Percentiles rank a stretch among this genome's conserved stretches.
Evolutionary conservation across 495 filamentous ascomycete genomes (phyloP).

Genomic region (Articulospora tetracladia): DNA sequence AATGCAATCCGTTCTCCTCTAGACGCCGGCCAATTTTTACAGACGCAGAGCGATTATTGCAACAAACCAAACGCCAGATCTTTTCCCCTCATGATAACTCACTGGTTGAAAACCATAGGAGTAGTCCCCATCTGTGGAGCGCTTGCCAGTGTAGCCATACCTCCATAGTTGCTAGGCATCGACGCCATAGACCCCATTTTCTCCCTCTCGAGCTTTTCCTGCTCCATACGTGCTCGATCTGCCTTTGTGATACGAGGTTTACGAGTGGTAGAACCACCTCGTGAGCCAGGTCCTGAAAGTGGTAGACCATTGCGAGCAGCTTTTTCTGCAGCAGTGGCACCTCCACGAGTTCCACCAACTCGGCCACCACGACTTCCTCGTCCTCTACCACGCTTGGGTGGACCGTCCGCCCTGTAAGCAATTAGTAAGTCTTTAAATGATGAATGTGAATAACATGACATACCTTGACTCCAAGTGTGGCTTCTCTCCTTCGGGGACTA

Average conservation of each 20-base stretch:
- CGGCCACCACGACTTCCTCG: conserved; percentile 49
- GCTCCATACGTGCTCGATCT: conserved; percentile 56
- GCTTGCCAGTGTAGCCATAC: conserved; percentile 24
- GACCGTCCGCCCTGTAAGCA: conserved; percentile 62
- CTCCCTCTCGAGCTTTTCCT: conserved; percentile 69
- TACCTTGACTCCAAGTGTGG: conserved; percentile 61
- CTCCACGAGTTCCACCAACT: conserved; percentile 42
- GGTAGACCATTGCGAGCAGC: conserved; percentile 38
- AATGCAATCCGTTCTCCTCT: conserved; percentile 6
- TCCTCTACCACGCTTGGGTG: conserved; percentile 68
- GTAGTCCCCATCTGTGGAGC: conserved; percentile 23
- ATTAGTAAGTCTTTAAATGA: not conserved
- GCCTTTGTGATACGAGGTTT: conserved; percentile 82
- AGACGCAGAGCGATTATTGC: not conserved
- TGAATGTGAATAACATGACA: not conserved
- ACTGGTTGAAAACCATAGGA: conserved; percentile 28
- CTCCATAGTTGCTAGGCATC: conserved; percentile 20
- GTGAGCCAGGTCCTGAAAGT: conserved; percentile 60
- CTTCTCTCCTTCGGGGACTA: conserved; percentile 85
- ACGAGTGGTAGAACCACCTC: conserved; percentile 70
- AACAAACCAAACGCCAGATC: not conserved
- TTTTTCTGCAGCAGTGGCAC: conserved; percentile 30
- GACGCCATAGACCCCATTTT: conserved; percentile 33
- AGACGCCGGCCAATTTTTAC: conserved; percentile 7
- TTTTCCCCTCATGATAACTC: not conserved